Conservation (phyloP, 257 asterid genomes). For the Anisodus acutangulus region DNA sequence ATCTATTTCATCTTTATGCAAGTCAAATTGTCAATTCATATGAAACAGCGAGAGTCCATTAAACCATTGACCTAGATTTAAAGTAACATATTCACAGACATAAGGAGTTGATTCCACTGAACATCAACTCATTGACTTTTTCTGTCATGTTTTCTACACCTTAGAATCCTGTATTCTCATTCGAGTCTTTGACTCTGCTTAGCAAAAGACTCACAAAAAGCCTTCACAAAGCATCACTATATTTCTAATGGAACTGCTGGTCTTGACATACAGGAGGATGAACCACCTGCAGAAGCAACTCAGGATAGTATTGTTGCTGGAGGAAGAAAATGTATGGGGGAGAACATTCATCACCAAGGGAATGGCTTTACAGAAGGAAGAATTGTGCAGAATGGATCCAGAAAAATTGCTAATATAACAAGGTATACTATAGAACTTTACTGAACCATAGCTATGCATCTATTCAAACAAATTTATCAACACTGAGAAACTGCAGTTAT, state of each 20-base stretch:
- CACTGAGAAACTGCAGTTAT: slow-evolving; percentile 18
- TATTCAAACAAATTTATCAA: slow-evolving; percentile 10
- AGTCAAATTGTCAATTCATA: slow-evolving; percentile 19
- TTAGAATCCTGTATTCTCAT: slow-evolving; percentile 6
- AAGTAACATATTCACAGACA: slow-evolving; percentile 4
- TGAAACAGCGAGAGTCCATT: slow-evolving; percentile 13
- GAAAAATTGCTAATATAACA: slow-evolving; percentile 20
- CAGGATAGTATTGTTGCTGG: slow-evolving; percentile 32
- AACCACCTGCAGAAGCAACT: slow-evolving; percentile 34
- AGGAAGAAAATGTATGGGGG: slow-evolving; percentile 35
- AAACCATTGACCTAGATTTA: slow-evolving; percentile 23
- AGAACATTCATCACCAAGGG: slow-evolving; percentile 28
- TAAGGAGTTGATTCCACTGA: background rate
- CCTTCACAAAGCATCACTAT: slow-evolving; percentile 20
- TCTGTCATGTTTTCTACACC: slow-evolving; percentile 2
- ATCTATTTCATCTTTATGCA: slow-evolving; percentile 1
- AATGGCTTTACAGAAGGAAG: slow-evolving; percentile 34
- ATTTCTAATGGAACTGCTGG: slow-evolving; percentile 24
- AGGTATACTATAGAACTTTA: slow-evolving; percentile 38
- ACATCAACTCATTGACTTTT: slow-evolving; percentile 23
- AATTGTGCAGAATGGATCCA: slow-evolving; percentile 32
- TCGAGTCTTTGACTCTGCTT: background rate
- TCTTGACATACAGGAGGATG: slow-evolving; percentile 50
- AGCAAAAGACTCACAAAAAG: slow-evolving; percentile 20
- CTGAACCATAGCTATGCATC: slow-evolving; percentile 25